Conservation (phyloP, 2,329 filamentous ascomycete genomes). For the Dactylellina drechsleri region DNA sequence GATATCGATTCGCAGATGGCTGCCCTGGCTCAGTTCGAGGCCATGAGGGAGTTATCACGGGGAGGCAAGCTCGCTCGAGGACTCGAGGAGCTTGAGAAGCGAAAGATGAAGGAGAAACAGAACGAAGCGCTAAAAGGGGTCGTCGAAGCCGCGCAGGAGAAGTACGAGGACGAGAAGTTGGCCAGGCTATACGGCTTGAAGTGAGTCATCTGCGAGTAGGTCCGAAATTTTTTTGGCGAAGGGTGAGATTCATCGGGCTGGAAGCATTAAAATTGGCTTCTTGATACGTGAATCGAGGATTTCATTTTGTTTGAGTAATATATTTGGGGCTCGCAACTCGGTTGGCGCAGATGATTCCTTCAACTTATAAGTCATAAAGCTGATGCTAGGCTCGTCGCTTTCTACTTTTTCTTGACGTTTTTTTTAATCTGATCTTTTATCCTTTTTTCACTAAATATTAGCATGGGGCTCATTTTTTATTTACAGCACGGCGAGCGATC, state of each 20-base stretch:
- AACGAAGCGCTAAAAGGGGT: constrained; percentile 49
- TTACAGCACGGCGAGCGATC: constrained; percentile 33
- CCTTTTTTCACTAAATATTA: constrained; percentile 1
- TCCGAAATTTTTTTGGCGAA: constrained; percentile 35
- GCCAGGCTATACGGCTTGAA: constrained; percentile 53
- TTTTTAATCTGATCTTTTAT: constrained; percentile 35
- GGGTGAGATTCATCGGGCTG: constrained; percentile 50
- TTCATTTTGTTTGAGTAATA: neutral
- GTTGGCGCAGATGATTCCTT: constrained; percentile 54
- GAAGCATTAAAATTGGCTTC: constrained; percentile 43
- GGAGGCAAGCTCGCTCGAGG: constrained; percentile 48
- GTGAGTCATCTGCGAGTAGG: constrained; percentile 47
- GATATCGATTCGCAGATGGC: constrained; percentile 53
- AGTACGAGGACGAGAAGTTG: constrained; percentile 52
- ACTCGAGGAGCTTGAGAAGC: constrained; percentile 48
- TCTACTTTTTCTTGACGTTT: constrained; percentile 27
- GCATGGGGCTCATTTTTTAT: constrained; percentile 28
- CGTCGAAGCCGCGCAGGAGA: constrained; percentile 51
- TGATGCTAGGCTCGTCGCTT: constrained; percentile 48
- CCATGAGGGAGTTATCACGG: constrained; percentile 28
- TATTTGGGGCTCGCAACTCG: constrained; percentile 39
- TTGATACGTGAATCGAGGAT: constrained; percentile 43
- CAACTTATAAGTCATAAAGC: constrained; percentile 31
- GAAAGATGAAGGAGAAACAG: constrained; percentile 48
- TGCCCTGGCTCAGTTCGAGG: constrained; percentile 41